phyloP scores from a whole-genome alignment of 2,329 filamentous ascomycete species.

The Septoria linicola region DNA sequence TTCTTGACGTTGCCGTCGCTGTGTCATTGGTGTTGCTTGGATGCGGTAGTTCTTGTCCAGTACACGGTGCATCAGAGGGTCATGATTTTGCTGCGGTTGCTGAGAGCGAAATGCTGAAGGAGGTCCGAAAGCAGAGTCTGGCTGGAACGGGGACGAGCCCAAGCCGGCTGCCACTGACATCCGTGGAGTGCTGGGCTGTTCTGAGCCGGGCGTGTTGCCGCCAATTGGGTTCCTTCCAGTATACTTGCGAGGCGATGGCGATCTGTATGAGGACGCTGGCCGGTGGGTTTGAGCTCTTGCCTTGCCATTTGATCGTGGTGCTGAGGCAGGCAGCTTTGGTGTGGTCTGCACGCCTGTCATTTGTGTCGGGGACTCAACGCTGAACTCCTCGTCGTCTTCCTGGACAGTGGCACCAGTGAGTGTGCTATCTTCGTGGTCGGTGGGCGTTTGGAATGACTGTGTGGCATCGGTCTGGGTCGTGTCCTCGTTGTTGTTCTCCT shows the following conservation, averaged over 20 bases:
- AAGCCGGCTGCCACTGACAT: conserved; percentile 20
- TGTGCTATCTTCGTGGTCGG: conserved; percentile 29
- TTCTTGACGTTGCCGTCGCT: conserved; percentile 27
- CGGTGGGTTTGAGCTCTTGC: conserved; percentile 30
- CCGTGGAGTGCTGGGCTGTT: conserved; percentile 35
- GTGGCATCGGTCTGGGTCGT: conserved; percentile 45
- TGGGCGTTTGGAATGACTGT: conserved; percentile 33
- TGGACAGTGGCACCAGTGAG: conserved; percentile 37
- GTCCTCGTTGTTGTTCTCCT: conserved; percentile 67
- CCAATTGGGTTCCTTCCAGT: conserved; percentile 41
- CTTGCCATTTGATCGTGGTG: conserved; percentile 30
- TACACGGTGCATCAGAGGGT: conserved; percentile 85
- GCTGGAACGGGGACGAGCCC: conserved; percentile 54
- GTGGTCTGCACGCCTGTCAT: conserved; percentile 58
- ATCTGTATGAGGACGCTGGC: conserved; percentile 28
- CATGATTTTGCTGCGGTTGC: conserved; percentile 50
- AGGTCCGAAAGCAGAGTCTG: conserved; percentile 41
- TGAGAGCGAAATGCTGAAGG: conserved; percentile 35
- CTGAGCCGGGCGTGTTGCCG: conserved; percentile 22
- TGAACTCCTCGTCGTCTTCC: conserved; percentile 55
- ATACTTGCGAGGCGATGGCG: conserved; percentile 42
- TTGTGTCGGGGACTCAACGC: conserved; percentile 61
- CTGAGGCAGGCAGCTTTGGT: conserved; percentile 47
- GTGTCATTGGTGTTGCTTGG: conserved; percentile 76
- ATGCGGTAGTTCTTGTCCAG: conserved; percentile 94